Base-by-base conservation (phyloP, 768 basidiomycete genomes). In the Tricholomella constricta region DNA sequence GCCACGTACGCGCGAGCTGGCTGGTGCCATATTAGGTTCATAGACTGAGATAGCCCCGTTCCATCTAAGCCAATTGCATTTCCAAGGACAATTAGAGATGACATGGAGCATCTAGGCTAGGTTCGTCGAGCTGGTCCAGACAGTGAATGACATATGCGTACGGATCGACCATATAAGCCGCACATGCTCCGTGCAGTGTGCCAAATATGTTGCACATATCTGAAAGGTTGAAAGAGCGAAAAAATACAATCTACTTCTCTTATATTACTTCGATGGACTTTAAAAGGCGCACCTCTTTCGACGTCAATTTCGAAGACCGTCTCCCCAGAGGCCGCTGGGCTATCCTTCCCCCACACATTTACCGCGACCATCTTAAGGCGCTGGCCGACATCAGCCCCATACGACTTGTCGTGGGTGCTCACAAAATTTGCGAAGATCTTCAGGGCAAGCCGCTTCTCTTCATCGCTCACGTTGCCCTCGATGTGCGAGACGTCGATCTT, bases 81-180 rank as follows among this genome's bases (percentile, higher is more conserved):
- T 0, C 79, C 79, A 9, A 80, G 70, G 6, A 67, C 65, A 8
- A 80, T 68, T 3, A 80, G 67, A 0, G 78, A 69, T 1, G 76
- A 72, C 12, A 71, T 65, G 3, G 78, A 75, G 52, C 79, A 79
- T 19, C 80, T 81, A 50, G 1, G 2, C 15, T 7, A 44, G 12
- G 29, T 43, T 27, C 8, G 9, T 47, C 25, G 22, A 46, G 35
- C 9, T 23, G 15, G 44, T 43, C 15, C 27, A 42, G n/a, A 52
- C 34, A 48, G 40, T 5, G 6, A 20, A 31, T 14, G n/a, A 29
- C 17, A 32, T 34, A 36, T 6, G 66, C 80, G 23, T 56, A 80
- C 84, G 72, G 70, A 65, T 84, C 83, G 26, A 84, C 72, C 26
- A 85, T 69, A 55, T 82, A 76, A 0, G 78, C 81, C 4, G 79